Evolutionary conservation across 768 basidiomycete species (phyloP).

Genomic region (Termitomyces heimii): DNA sequence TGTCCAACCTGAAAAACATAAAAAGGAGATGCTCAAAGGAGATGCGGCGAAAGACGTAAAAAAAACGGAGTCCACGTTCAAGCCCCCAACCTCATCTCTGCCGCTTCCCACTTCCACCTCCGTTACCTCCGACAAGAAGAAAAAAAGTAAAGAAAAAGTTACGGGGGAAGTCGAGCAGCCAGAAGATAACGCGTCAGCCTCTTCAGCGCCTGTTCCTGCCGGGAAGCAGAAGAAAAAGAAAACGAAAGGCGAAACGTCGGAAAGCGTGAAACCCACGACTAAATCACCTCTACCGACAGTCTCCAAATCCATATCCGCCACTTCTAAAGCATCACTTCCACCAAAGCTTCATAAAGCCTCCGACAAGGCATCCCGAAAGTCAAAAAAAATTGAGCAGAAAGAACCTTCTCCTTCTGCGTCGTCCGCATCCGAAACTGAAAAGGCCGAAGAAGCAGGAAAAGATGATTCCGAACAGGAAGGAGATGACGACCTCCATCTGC

Average conservation of each 20-base stretch:
- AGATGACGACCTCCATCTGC: slow-evolving; percentile 39
- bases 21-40: slow-evolving; percentile 8
- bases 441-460: slow-evolving; percentile 15
- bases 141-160: neutral
- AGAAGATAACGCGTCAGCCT: neutral
- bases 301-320: slow-evolving; percentile 5
- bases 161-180: neutral
- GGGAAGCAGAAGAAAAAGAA: neutral
- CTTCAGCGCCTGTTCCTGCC: neutral
- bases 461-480: slow-evolving; percentile 20
- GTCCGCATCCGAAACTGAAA: slow-evolving; percentile 3
- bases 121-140: neutral
- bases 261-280: neutral
- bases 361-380: slow-evolving; percentile 13
- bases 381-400: slow-evolving; percentile 9
- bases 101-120: neutral
- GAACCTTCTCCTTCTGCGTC: slow-evolving; percentile 10
- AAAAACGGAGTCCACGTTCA: slow-evolving; percentile 2
- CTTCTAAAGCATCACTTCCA: slow-evolving; percentile 2
- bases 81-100: neutral
- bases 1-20: slow-evolving; percentile 5
- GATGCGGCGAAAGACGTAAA: neutral
- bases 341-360: slow-evolving; percentile 3
- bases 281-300: neutral
- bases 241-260: neutral